Evolutionary conservation across 805 yeast species (phyloP), one percentile per base, ranked within the genome.

Genomic region (Kodamaea leandrae): DNA sequence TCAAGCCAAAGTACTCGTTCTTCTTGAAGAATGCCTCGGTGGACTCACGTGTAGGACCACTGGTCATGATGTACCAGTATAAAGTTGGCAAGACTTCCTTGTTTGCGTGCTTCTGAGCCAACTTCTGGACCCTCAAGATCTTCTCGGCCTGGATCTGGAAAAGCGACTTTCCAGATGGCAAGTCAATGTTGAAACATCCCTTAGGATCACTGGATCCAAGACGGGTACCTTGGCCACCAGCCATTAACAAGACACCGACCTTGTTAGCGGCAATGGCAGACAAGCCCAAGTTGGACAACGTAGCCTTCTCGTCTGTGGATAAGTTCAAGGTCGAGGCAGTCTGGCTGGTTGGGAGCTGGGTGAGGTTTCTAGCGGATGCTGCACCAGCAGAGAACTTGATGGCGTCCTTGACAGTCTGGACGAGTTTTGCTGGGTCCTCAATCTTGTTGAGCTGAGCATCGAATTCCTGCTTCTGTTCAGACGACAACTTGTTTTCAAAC

Each of bases 201-300:
- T 93, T 93, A 26, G 99, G 99, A 18, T 70, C 78, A 3, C 80
- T 68, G 1, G 96, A 88, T 1, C 99, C 99, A 41, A 93, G 71
- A 47, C 99, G 75, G 6, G 97, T 86, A 23, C 99, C 99, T 63
- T 93, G 99, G 37, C 99, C 99, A 42, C 99, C 99, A 9, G 99
- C 97, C 86, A 93, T 83, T 39, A 93, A 71, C 32, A 93, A 72
- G 4, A 93, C 91, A 24, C 88, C 99, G 17, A 91, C 98, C 54
- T 84, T 78, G 48, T 83, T 83, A 10, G 69, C 61, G 13, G 77
- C 61, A 40, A 93, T 82, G 21, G 91, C 85, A 18, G 78, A 67
- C 13, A 82, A 61, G 10, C 99, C 99, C 12, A 65, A 30, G 2
- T 61, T 42, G 16, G 53, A 50, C 78, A 83, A 83, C 10, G 52